Conservation (phyloP, 2,329 filamentous ascomycete genomes). For the Tolypocladium ophioglossoides region DNA sequence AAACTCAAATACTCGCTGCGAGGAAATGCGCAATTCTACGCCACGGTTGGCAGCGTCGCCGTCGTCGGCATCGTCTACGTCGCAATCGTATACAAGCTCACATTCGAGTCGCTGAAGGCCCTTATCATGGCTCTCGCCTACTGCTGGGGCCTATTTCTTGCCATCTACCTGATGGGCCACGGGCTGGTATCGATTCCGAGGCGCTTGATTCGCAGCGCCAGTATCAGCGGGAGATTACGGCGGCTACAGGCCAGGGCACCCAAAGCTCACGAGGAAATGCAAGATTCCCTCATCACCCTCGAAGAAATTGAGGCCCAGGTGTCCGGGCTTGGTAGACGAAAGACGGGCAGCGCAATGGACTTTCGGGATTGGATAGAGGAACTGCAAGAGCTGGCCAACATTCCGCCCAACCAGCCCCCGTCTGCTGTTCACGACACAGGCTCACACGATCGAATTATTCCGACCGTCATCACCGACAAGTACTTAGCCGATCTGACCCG, state of each 20-base stretch:
- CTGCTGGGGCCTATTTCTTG: conserved; percentile 81
- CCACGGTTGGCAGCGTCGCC: conserved; percentile 63
- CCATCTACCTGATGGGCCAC: conserved; percentile 97
- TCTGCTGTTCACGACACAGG: conserved; percentile 27
- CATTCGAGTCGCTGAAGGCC: conserved; percentile 64
- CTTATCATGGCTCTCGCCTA: conserved; percentile 91
- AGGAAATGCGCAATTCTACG: conserved; percentile 80
- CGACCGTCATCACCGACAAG: conserved; percentile 81
- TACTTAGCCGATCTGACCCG: conserved; percentile 86
- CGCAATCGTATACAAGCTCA: conserved; percentile 65
- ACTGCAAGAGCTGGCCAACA: conserved; percentile 63
- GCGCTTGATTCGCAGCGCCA: conserved; percentile 68
- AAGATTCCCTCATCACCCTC: conserved; percentile 69
- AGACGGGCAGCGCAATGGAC: conserved; percentile 62
- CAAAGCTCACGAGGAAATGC: conserved; percentile 73
- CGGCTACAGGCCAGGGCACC: conserved; percentile 72
- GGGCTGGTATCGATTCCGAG: conserved; percentile 86
- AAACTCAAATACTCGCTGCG: conserved; percentile 77
- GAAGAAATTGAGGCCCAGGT: conserved; percentile 78
- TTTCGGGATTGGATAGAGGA: conserved; percentile 97
- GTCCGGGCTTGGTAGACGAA: conserved; percentile 65
- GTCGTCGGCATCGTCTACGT: conserved; percentile 72
- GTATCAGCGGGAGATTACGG: conserved; percentile 61
- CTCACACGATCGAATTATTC: conserved; percentile 41
- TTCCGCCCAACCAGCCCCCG: conserved; percentile 50